A percentile compares a stretch with the other conserved stretches of the same genome.
Conservation (phyloP, 768 basidiomycete species). For the Daedaleopsis sinensis region DNA sequence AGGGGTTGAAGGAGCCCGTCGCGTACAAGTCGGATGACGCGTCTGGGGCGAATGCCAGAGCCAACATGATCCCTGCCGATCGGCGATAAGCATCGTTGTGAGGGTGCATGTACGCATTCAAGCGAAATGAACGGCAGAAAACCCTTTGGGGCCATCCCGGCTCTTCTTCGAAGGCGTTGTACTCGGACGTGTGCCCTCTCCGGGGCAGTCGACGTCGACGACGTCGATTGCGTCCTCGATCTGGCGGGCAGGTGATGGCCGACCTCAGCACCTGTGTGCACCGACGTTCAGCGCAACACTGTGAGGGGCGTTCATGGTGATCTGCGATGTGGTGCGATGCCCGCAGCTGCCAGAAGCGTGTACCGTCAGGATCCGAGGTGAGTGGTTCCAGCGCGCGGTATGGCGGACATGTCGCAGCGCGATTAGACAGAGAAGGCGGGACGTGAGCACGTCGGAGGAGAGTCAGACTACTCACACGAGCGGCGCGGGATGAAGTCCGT, state of each 20-base stretch:
- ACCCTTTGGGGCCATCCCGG: constrained; percentile 88
- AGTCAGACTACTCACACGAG: too few relatives aligned
- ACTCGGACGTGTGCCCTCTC: constrained; percentile 75
- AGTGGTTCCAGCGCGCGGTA: too few relatives aligned
- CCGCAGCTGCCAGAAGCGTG: too few relatives aligned
- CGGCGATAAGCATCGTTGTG: too few relatives aligned
- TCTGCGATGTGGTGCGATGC: too few relatives aligned
- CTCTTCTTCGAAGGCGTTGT: constrained; percentile 73
- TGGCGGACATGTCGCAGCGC: too few relatives aligned
- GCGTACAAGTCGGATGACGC: constrained; percentile 78
- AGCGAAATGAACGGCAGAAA: background rate
- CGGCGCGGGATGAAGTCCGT: too few relatives aligned
- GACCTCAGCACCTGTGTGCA: constrained; percentile 62
- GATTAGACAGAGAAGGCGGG: too few relatives aligned
- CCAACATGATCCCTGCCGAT: constrained; percentile 83
- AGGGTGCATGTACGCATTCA: too few relatives aligned
- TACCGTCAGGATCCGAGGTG: too few relatives aligned
- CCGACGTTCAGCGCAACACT: constrained; percentile 76
- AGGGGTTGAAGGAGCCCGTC: constrained; percentile 80
- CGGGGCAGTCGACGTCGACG: constrained; percentile 75
- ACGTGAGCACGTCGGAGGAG: too few relatives aligned
- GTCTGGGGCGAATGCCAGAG: constrained; percentile 84
- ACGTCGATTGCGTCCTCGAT: constrained; percentile 83
- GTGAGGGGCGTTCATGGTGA: too few relatives aligned
- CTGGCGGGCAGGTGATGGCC: background rate